Conservation (phyloP, 345 rosid genomes). For the Camelina neglecta region DNA sequence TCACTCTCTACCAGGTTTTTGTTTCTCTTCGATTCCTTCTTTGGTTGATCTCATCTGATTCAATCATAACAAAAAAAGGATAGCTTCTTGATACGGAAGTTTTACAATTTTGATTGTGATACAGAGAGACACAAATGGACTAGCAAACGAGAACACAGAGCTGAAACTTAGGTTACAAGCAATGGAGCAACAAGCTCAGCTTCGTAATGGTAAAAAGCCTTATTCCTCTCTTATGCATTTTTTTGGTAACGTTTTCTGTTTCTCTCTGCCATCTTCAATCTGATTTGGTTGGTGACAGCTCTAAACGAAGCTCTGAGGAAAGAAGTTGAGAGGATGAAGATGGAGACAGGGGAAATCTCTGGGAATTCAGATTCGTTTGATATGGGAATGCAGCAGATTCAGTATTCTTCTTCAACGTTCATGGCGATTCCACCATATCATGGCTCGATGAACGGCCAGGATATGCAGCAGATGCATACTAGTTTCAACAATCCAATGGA, state of each 20-base stretch:
- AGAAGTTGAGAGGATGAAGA: slow-evolving; percentile 70
- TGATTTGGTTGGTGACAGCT: slow-evolving; percentile 42
- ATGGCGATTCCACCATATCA: slow-evolving; percentile 48
- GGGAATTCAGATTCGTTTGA: slow-evolving; percentile 51
- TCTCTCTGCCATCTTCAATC: neutral
- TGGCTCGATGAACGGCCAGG: slow-evolving; percentile 40
- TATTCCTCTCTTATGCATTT: neutral
- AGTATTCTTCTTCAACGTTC: slow-evolving; percentile 45
- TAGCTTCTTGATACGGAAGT: neutral
- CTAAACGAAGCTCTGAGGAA: slow-evolving; percentile 67
- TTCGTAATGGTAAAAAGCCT: slow-evolving; percentile 65
- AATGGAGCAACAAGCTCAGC: slow-evolving; percentile 84
- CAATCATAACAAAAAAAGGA: too few species aligned
- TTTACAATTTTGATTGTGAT: slow-evolving; percentile 12
- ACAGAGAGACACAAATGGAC: slow-evolving; percentile 77
- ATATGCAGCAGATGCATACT: slow-evolving; percentile 50
- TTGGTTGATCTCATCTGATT: neutral
- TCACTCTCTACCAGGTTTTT: slow-evolving; percentile 70
- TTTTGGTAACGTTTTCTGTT: neutral
- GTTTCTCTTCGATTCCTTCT: neutral
- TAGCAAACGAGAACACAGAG: slow-evolving; percentile 74
- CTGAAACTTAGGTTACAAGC: slow-evolving; percentile 74
- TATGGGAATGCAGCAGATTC: slow-evolving; percentile 56
- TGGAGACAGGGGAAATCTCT: slow-evolving; percentile 61
- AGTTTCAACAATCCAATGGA: slow-evolving; percentile 42